A percentile compares a stretch with the other conserved stretches of the same genome.
phyloP scores from a whole-genome alignment of 805 yeast genomes.

The Cyberlindnera lachancei region DNA sequence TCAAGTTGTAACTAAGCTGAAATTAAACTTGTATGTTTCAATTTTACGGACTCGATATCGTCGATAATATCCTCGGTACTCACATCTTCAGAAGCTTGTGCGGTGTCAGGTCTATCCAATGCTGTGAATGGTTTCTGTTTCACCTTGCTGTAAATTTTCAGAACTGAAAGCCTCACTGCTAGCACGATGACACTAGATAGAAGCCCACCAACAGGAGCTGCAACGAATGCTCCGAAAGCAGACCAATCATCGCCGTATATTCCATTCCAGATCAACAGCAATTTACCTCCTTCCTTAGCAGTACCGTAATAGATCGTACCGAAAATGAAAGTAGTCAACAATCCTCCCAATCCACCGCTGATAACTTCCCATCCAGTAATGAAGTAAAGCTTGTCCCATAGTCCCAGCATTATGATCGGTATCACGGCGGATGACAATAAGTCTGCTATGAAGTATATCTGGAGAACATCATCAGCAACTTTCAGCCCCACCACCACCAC shows the following conservation, averaged over 20 bases:
- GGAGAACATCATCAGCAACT: slow-evolving; percentile 75
- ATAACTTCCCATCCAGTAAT: slow-evolving; percentile 75
- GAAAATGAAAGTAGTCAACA: slow-evolving; percentile 71
- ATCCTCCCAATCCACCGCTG: slow-evolving; percentile 77
- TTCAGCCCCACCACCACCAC: slow-evolving; percentile 76
- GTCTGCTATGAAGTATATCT: slow-evolving; percentile 87
- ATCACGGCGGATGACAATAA: slow-evolving; percentile 80
- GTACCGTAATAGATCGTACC: slow-evolving; percentile 72
- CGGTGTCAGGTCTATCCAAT: slow-evolving; percentile 16
- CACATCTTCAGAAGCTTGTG: neutral
- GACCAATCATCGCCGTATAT: slow-evolving; percentile 84
- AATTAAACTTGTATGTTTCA: too few species aligned
- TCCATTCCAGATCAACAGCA: slow-evolving; percentile 73
- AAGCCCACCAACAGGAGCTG: slow-evolving; percentile 79
- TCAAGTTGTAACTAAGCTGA: too few species aligned
- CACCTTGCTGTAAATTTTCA: slow-evolving; percentile 17
- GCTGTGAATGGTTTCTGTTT: slow-evolving; percentile 27
- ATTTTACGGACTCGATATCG: slow-evolving; percentile 6
- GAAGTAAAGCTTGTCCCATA: slow-evolving; percentile 59
- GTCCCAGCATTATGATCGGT: slow-evolving; percentile 77
- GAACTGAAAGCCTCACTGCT: slow-evolving; percentile 35
- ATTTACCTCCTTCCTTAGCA: slow-evolving; percentile 70
- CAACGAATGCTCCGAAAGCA: slow-evolving; percentile 89
- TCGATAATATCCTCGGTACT: too few species aligned
- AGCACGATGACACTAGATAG: slow-evolving; percentile 47